Evolutionary conservation across 164 flowering plant genomes (phyloP).

Genomic region (Aristolochia fimbriata): DNA sequence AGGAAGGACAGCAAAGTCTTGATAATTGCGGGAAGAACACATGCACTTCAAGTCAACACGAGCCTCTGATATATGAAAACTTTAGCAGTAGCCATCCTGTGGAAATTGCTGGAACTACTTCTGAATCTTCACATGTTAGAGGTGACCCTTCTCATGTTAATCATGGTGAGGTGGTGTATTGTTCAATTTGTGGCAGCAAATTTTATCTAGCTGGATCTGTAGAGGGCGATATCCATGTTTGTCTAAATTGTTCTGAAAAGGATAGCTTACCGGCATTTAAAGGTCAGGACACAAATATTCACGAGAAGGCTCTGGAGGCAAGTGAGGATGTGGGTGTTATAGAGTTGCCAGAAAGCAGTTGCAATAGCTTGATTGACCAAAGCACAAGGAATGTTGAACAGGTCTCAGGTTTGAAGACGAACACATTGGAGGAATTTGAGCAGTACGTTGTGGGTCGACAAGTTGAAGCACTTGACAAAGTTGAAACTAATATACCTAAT

Average conservation of each 20-base stretch:
- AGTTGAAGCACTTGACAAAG: constrained; percentile 13
- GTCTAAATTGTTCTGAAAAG: constrained; percentile 44
- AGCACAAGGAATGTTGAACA: constrained; percentile 15
- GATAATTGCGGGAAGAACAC: constrained; percentile 18
- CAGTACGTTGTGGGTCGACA: constrained; percentile 17
- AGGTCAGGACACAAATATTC: constrained; percentile 1
- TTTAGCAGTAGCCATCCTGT: constrained; percentile 13
- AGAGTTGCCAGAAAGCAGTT: constrained; percentile 15
- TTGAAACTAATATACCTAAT: constrained; percentile 12
- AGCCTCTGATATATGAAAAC: constrained; percentile 20
- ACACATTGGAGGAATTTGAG: constrained; percentile 28
- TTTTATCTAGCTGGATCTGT: constrained; percentile 20
- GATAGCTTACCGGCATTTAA: constrained; percentile 10
- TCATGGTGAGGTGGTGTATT: constrained; percentile 19
- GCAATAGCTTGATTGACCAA: constrained; percentile 13
- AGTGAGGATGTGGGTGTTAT: constrained; percentile 5
- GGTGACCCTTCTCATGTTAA: constrained; percentile 19
- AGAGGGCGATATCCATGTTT: constrained; percentile 33
- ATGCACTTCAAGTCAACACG: constrained; percentile 16
- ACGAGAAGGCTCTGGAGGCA: constrained; percentile 13
- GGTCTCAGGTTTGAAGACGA: constrained; percentile 16
- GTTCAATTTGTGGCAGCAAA: constrained; percentile 48
- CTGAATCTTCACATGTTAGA: constrained; percentile 16
- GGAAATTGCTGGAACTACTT: constrained; percentile 9
- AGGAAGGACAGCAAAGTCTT: constrained; percentile 15